phyloP scores from a whole-genome alignment of 2,329 filamentous ascomycete species.

The Fusarium miscanthi region DNA sequence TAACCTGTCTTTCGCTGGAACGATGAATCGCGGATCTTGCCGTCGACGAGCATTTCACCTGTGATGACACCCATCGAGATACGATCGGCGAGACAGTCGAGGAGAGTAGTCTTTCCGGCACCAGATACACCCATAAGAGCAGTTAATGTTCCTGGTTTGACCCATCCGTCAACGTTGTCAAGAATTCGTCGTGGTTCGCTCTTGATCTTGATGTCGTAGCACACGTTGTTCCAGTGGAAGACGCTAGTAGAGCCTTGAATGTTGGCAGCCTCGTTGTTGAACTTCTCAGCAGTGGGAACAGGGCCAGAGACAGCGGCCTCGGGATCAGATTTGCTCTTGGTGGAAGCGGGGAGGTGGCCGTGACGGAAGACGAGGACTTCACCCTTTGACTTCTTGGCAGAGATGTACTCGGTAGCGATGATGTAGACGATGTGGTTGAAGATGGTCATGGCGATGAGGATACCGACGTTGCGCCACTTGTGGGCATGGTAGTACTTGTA shows the following conservation, averaged over 20 bases:
- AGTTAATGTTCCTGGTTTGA: conserved; percentile 78
- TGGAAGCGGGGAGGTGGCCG: conserved; percentile 45
- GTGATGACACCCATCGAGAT: conserved; percentile 78
- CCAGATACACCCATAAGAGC: conserved; percentile 70
- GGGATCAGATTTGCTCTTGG: conserved; percentile 34
- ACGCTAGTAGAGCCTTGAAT: conserved; percentile 52
- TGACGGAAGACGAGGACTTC: conserved; percentile 70
- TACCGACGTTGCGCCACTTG: conserved; percentile 68
- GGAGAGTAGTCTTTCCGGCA: conserved; percentile 72
- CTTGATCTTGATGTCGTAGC: conserved; percentile 77
- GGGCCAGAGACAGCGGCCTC: conserved; percentile 38
- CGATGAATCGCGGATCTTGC: conserved; percentile 71
- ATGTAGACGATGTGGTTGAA: conserved; percentile 63
- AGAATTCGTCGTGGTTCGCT: conserved; percentile 74
- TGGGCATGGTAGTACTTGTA: conserved; percentile 61
- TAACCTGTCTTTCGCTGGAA: conserved; percentile 80
- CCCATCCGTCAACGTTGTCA: conserved; percentile 78
- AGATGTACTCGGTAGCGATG: conserved; percentile 59
- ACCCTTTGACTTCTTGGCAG: conserved; percentile 67
- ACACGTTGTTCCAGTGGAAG: conserved; percentile 79
- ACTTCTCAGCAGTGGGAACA: conserved; percentile 36
- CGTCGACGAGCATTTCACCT: conserved; percentile 77
- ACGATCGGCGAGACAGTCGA: conserved; percentile 73
- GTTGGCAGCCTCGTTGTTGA: conserved; percentile 10
- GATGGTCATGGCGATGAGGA: conserved; percentile 63